phyloP scores from a whole-genome alignment of 768 basidiomycete species.

The Sutorius australiensis region DNA sequence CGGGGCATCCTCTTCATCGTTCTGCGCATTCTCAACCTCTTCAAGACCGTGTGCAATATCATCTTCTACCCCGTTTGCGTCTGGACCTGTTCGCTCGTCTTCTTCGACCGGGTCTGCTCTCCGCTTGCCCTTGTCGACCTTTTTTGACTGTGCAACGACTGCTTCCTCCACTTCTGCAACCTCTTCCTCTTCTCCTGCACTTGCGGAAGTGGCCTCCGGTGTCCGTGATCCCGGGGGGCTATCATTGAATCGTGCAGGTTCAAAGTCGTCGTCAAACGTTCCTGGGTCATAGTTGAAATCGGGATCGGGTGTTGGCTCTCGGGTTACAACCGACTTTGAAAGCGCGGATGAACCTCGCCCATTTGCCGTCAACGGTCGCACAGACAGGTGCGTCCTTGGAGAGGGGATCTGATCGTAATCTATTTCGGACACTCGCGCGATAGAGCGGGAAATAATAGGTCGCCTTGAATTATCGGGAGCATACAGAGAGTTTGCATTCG shows the following conservation, averaged over 20 bases:
- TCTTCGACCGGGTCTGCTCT: slow-evolving; percentile 27
- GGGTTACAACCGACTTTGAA: slow-evolving; percentile 26
- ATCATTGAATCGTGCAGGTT: slow-evolving; percentile 20
- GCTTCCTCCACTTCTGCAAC: slow-evolving; percentile 33
- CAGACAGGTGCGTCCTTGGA: slow-evolving; percentile 37
- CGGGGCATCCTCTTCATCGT: slow-evolving; percentile 38
- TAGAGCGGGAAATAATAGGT: slow-evolving; percentile 41
- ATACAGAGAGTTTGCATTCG: slow-evolving; percentile 32
- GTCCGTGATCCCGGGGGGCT: slow-evolving; percentile 42
- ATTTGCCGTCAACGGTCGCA: slow-evolving; percentile 32
- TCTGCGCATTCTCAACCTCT: slow-evolving; percentile 49
- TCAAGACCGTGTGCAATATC: slow-evolving; percentile 42
- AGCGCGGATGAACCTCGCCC: slow-evolving; percentile 35
- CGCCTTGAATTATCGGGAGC: slow-evolving; percentile 38
- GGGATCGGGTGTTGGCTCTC: slow-evolving; percentile 20
- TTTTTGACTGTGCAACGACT: slow-evolving; percentile 21
- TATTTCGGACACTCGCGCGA: slow-evolving; percentile 49
- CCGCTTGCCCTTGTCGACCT: slow-evolving; percentile 40
- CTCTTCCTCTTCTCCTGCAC: slow-evolving; percentile 27
- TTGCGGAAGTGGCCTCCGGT: slow-evolving; percentile 47
- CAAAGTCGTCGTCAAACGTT: slow-evolving; percentile 31
- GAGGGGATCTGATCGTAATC: slow-evolving; percentile 65
- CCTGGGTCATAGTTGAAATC: slow-evolving; percentile 22
- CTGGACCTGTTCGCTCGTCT: slow-evolving; percentile 5
- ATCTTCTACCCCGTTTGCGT: slow-evolving; percentile 35